Base-by-base conservation (phyloP, 352 stramenopile species). In the Phytophthora sojae region DNA sequence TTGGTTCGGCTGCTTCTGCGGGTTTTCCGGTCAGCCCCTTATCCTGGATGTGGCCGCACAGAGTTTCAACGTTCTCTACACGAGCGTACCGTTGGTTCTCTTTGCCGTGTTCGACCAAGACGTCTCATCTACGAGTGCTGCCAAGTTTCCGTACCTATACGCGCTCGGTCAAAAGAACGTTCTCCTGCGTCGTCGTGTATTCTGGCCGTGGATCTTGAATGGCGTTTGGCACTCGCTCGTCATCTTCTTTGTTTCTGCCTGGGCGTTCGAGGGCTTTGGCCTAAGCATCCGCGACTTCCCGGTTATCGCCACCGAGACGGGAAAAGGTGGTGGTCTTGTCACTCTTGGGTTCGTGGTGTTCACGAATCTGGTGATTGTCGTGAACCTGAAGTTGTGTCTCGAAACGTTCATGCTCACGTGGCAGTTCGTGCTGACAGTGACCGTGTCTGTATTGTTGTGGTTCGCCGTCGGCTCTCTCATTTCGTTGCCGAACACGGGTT, bases 31-130 rank as follows among this genome's bases (percentile, higher is more conserved):
- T 0, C 87, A 95, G 37, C 88, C 89, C 9, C 71, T 94, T 49
- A 93, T 93, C 39, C 59, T 96, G 23, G 88, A 96, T 44, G 76
- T 91, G 32, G 89, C 86, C 7, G 82, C 86, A 1, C 88, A 96
- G 67, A 91, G 83, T 61, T 96, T 94, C 64, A 95, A 96, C 47
- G 86, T 96, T 11, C 58, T 94, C 2, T 94, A 93, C 61, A 96
- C 89, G 15, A 91, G 85, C 45, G 47, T 93, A 2, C 88, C 89
- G 37, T 75, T 96, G 11, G 76, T 96, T 0, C 62, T 94, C 6
- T 94, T 95, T 44, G 86, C 86, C 0, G 86, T 95, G 2, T 84
- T 92, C 11, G 88, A 95, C 50, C 82, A 94, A 75, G 88, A 96
- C 45, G 67, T 96, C 3, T 90, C 82, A 12, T 89, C 84, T 4